Evolutionary conservation across 2,329 filamentous ascomycete genomes (phyloP).

Genomic region (Aquanectria penicillioides): DNA sequence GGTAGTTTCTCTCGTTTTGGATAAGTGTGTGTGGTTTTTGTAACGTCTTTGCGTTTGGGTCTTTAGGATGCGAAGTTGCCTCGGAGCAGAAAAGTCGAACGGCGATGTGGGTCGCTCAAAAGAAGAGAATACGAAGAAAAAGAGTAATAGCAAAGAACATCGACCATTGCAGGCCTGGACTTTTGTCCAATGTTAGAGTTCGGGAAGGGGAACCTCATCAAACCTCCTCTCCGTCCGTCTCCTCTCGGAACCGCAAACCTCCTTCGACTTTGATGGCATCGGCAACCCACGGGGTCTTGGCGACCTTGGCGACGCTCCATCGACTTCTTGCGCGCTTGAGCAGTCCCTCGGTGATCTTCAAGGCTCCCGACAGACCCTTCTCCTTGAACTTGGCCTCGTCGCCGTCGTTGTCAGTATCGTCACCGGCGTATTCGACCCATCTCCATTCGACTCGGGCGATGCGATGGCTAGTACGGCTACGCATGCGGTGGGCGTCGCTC

Average conservation of each 20-base stretch:
- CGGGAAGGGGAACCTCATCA: too few species aligned
- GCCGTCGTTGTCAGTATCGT: slow-evolving; percentile 86
- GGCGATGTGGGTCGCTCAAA: slow-evolving; percentile 1
- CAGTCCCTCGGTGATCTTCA: slow-evolving; percentile 83
- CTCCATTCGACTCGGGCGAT: slow-evolving; percentile 96
- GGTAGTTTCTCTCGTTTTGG: slow-evolving; percentile 15
- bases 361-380: slow-evolving; percentile 76
- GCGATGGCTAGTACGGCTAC: slow-evolving; percentile 87
- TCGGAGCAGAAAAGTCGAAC: slow-evolving; percentile 4
- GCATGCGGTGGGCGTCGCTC: slow-evolving; percentile 78
- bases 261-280: slow-evolving; percentile 76
- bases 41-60: slow-evolving; percentile 14
- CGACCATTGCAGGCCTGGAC: background rate
- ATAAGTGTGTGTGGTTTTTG: slow-evolving; percentile 3
- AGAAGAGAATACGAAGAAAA: slow-evolving; percentile 10
- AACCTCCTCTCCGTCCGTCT: slow-evolving; percentile 66
- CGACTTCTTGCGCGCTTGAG: slow-evolving; percentile 84
- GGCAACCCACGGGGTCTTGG: slow-evolving; percentile 78
- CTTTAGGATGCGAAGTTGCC: slow-evolving; percentile 5
- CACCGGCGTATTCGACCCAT: slow-evolving; percentile 87
- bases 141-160: slow-evolving; percentile 6
- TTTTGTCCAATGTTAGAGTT: background rate
- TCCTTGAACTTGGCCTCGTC: slow-evolving; percentile 69
- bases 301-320: slow-evolving; percentile 79
- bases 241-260: slow-evolving; percentile 68